Evolutionary conservation across 495 filamentous ascomycete genomes (phyloP).

Genomic region (Glutinoglossum americanum): DNA sequence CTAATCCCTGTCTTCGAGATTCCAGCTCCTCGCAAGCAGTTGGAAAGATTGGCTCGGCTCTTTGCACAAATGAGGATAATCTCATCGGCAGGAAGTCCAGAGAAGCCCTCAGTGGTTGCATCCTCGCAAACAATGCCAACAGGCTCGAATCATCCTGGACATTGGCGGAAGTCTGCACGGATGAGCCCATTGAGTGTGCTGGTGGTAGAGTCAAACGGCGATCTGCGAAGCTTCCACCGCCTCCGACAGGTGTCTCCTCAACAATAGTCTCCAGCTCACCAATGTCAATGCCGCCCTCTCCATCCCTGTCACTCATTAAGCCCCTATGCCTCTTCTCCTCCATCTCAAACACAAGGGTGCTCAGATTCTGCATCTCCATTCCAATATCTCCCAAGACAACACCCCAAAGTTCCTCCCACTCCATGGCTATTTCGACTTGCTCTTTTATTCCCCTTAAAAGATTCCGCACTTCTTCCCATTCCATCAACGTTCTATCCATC

Average conservation of each 20-base stretch:
- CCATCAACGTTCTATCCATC: constrained; percentile 68
- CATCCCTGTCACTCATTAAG: constrained; percentile 28
- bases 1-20: constrained; percentile 41
- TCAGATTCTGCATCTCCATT: constrained; percentile 66
- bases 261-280: constrained; percentile 85
- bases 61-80: constrained; percentile 56
- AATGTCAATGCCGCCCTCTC: constrained; percentile 46
- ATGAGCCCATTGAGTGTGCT: constrained; percentile 30
- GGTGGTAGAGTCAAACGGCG: constrained; percentile 48
- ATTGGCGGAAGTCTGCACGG: constrained; percentile 30
- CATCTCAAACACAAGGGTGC: constrained; percentile 80
- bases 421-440: constrained; percentile 90
- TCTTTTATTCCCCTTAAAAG: constrained; percentile 59
- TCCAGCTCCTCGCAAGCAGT: constrained; percentile 80
- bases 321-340: constrained; percentile 74
- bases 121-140: constrained; percentile 72
- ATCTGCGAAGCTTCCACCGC: constrained; percentile 22
- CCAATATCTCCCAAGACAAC: constrained; percentile 84
- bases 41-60: constrained; percentile 58
- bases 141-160: constrained; percentile 60
- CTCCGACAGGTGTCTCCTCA: constrained; percentile 53
- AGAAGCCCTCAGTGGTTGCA: constrained; percentile 83
- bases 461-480: constrained; percentile 60
- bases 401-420: constrained; percentile 96
- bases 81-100: constrained; percentile 96